These are phyloP conservation scores for Teratosphaeria viscida DNA, from an alignment of 2,329 filamentous ascomycete genomes.

Conservation along the genomic window DNA sequence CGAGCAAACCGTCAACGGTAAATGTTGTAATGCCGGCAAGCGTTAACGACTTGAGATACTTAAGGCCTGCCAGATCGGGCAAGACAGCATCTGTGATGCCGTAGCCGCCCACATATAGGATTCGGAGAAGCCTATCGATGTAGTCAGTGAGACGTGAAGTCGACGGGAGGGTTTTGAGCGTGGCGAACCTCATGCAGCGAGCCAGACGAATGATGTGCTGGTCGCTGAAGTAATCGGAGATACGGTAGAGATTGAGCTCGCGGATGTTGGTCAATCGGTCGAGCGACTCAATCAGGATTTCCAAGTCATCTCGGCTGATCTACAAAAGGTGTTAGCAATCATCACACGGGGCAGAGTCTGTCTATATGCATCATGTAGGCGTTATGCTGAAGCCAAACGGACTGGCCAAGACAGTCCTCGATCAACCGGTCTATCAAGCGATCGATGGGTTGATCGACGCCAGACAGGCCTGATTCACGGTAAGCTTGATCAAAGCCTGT, in stretches of 20 bases:
- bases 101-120: conserved; percentile 47
- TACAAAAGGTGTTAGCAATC: conserved; percentile 21
- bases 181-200: conserved; percentile 23
- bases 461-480: no score
- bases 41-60: conserved; percentile 41
- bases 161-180: neutral
- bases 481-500: neutral
- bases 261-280: conserved; percentile 42
- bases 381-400: no score
- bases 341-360: neutral
- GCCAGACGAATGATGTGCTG: conserved; percentile 42
- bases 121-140: conserved; percentile 36
- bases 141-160: neutral
- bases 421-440: no score
- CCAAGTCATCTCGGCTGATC: conserved; percentile 31
- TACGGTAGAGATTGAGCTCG: conserved; percentile 42
- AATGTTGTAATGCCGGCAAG: conserved; percentile 48
- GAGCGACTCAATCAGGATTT: conserved; percentile 42
- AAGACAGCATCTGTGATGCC: conserved; percentile 43
- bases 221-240: conserved; percentile 42
- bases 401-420: no score
- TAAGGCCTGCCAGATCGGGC: conserved; percentile 34
- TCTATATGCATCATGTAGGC: no score
- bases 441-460: no score
- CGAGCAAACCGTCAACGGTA: conserved; percentile 39